These are phyloP conservation scores for Nemania sp. DNA, from an alignment of 2,329 filamentous ascomycete species.

Conservation along the genomic window DNA sequence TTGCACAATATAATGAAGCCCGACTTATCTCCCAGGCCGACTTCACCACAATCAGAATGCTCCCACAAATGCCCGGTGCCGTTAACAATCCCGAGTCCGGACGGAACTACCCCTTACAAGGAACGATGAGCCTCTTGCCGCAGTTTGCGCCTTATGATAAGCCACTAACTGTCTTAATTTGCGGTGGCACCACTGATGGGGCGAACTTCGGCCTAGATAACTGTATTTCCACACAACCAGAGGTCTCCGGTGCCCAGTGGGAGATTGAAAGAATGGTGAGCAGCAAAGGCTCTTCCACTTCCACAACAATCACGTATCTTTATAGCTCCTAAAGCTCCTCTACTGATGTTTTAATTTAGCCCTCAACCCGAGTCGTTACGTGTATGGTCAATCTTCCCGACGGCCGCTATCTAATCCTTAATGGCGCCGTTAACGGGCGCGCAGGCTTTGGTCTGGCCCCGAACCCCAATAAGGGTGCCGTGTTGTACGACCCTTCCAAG, in stretches of 20 bases:
- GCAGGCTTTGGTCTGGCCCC: constrained; percentile 65
- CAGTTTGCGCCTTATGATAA: constrained; percentile 64
- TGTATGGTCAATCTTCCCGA: constrained; percentile 68
- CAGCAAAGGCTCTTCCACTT: background rate
- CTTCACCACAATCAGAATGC: constrained; percentile 60
- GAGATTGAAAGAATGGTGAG: constrained; percentile 65
- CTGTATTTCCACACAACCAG: constrained; percentile 66
- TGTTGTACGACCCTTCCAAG: constrained; percentile 65
- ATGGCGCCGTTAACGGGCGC: constrained; percentile 63
- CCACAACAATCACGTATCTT: background rate
- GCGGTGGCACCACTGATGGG: constrained; percentile 66
- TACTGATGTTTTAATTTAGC: constrained; percentile 43
- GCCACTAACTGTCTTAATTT: constrained; percentile 64
- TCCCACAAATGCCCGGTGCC: constrained; percentile 67
- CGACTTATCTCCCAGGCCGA: constrained; percentile 65
- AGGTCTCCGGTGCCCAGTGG: constrained; percentile 63
- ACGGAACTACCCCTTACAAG: constrained; percentile 69
- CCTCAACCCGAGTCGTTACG: constrained; percentile 65
- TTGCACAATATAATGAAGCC: constrained; percentile 71
- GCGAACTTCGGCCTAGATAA: constrained; percentile 67
- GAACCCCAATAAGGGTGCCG: constrained; percentile 61
- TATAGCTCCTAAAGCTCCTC: background rate
- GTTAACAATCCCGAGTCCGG: constrained; percentile 65
- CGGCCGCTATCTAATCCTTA: constrained; percentile 67
- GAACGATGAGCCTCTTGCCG: constrained; percentile 65